Base-by-base conservation (phyloP, 2,329 filamentous ascomycete species). In the Ophiosphaerella korrae region DNA sequence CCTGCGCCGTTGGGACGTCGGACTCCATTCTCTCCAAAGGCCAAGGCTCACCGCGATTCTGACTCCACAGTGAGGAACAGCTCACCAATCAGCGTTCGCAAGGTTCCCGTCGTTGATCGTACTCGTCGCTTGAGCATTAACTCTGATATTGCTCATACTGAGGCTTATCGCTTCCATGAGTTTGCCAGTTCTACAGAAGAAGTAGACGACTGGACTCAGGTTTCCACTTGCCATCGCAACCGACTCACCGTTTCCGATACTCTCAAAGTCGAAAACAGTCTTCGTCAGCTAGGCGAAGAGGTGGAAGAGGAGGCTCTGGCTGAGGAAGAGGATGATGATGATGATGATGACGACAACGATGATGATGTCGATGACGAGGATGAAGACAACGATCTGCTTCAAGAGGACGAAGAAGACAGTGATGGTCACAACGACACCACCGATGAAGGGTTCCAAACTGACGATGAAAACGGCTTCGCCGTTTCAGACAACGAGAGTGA, bases 211-310 rank as follows among this genome's bases (percentile, higher is more conserved):
- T 99, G 94, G 94, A 90, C 95, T 26, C 85, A 88, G 48, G 88
- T 90, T 64, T 79, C 84, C 31, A 80, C 82, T 7, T 82, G 84
- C 29, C 79, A 85, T 58, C 81, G 82, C 48, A 82, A 82, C 42
- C 91, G 90, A 66, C 80, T 99, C 34, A 97, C 92, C 3, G 87
- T 99, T 58, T 86, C 88, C 60, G 94, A 97, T 70, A 96, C 92
- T 4, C 81, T 99, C 59, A 83, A 85, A 71, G 95, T 96, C 74
- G 94, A 99, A 75, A 92, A 91, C 55, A 86, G 85, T 26, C 94
- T 99, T 56, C 88, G 93, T 42, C 87, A 89, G 55, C 77, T 97
- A 23, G 93, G 87, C 41, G 88, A 90, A 68, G 93, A 99, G 74
- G 94, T 87, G 1, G 94, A 97, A 68, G 90, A 95, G 64, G 94